Evolutionary conservation across 106 monocot species (phyloP), one percentile per base, ranked within the genome.

Genomic region (Dioscorea zingiberensis): DNA sequence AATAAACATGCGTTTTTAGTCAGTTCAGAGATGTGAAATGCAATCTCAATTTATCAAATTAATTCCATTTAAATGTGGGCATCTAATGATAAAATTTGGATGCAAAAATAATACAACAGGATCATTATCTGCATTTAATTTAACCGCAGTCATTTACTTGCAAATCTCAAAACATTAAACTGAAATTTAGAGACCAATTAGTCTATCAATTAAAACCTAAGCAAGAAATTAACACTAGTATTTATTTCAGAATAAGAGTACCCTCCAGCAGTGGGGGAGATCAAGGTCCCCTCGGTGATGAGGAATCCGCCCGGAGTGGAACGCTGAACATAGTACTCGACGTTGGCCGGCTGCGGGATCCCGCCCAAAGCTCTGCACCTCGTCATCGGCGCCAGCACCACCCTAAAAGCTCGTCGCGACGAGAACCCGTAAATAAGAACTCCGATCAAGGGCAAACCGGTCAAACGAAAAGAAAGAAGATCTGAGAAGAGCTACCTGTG

Each of bases 321-420:
- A 10, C 88, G 68, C 69, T 88, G 88, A 45, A 55, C 69, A 51
- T 88, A 88, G 68, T 88, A 84, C 27, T 81, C 75, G 7, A 73
- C 77, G 22, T 72, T 48, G 21, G 78, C 88, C 6, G 66, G 54
- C 32, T 44, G 68, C 21, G 88, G 88, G 30, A 88, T 48, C 22
- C 84, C 88, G 44, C 69, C 58, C 62, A 81, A 27, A 55, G 88
- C 84, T 46, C 88, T 73, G 72, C 88, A 88, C 62, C 88, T 60
- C 65, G 88, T 88, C 81, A 88, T 81, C 30, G 88, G 88, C 72
- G 88, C 88, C 74, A 88, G 55, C 57, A 84, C 88, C 54, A 88
- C 72, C 48, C 88, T 88, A 61, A 47, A 60, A 5, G 8, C 0
- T 10, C 53, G 13, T 17, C 54, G 21, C 26, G 55, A 68, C 54